Base-by-base conservation (phyloP, 2,329 filamentous ascomycete species). In the Sclerotinia subarctica region DNA sequence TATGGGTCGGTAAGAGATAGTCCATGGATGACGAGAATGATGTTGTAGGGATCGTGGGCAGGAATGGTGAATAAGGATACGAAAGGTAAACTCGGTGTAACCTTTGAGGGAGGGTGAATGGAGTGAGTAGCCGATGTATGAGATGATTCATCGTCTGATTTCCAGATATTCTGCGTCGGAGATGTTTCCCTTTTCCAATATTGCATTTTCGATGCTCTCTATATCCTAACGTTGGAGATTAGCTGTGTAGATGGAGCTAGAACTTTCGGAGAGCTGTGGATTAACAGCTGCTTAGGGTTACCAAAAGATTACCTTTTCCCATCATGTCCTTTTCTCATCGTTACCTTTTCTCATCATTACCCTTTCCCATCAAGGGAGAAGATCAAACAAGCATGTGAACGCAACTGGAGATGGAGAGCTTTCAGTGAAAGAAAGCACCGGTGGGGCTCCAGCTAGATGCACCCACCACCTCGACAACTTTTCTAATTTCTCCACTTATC, bases 11-110 rank as follows among this genome's bases (percentile, higher is more conserved):
- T 8, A 35, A 51, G 26, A 51, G 46, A 38, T 13, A 19, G 21
- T 26, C 35, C 46, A 52, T 63, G 59, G 46, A 42, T 63, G 59
- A 51, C 26, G 46, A 38, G 21, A 24, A 51, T 51, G 59, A 7
- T 63, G 29, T 21, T 51, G 59, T 63, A 51, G 51, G 63, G 63
- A 57, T 65, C 19, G 29, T 56, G 51, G 38, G 26, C n/a, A 51
- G 35, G 26, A 44, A 46, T n/a, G 49, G 17, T 57, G 49, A 57
- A 35, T 44, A 21, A 64, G 62, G 62, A 64, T 52, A n/a, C 26
- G 49, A 8, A 38, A 35, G 44, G 57, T 32, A 60, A n/a, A 49
- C 5, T 49, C 8, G 38, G 38, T 15, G 44, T 62, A 29, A 42
- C 38, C 38, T 42, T 17, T 17, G 29, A 51, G 19, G 44, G 29